These are phyloP conservation scores for Wolfiporia cocos DNA, from an alignment of 1,284 basidiomycete species.

Conservation along the genomic window DNA sequence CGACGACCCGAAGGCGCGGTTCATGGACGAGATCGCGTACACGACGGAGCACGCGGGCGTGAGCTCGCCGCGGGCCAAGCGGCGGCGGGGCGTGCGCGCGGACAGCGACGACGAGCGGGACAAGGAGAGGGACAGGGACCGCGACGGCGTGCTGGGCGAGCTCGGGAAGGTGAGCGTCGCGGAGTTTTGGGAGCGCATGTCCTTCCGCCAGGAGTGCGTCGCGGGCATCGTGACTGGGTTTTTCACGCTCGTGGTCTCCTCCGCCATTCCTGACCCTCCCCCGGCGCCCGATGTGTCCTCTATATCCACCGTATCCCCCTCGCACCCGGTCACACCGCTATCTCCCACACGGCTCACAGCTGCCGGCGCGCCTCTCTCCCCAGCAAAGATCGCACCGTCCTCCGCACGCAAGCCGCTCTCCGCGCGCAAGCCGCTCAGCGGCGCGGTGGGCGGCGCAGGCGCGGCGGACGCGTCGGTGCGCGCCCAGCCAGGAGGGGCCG, in stretches of 20 bases:
- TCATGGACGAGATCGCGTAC: conserved; percentile 81
- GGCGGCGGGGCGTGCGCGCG: conserved; percentile 24
- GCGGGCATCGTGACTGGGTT: conserved; percentile 85
- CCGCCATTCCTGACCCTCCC: too few species aligned
- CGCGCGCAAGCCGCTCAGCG: not conserved
- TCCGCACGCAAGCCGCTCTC: not conserved
- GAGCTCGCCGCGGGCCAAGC: conserved; percentile 55
- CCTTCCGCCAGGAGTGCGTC: conserved; percentile 88
- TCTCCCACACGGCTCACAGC: too few species aligned
- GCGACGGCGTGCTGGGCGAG: conserved; percentile 34
- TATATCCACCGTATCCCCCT: too few species aligned
- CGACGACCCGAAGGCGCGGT: conserved; percentile 91
- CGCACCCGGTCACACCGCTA: too few species aligned
- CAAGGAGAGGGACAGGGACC: conserved; percentile 33
- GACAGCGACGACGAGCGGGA: conserved; percentile 17
- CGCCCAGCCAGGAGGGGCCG: conserved; percentile 57
- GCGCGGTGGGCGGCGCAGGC: too few species aligned
- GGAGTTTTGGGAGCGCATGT: conserved; percentile 95
- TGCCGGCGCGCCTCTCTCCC: conserved; percentile 38
- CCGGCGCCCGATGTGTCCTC: too few species aligned
- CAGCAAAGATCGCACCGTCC: conserved; percentile 2
- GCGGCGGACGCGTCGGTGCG: conserved; percentile 38
- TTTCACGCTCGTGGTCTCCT: too few species aligned
- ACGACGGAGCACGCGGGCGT: conserved; percentile 57
- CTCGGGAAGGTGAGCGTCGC: conserved; percentile 52